Conservation (phyloP, 192 early-diverging fungal species). For the Mortierella claussenii region DNA sequence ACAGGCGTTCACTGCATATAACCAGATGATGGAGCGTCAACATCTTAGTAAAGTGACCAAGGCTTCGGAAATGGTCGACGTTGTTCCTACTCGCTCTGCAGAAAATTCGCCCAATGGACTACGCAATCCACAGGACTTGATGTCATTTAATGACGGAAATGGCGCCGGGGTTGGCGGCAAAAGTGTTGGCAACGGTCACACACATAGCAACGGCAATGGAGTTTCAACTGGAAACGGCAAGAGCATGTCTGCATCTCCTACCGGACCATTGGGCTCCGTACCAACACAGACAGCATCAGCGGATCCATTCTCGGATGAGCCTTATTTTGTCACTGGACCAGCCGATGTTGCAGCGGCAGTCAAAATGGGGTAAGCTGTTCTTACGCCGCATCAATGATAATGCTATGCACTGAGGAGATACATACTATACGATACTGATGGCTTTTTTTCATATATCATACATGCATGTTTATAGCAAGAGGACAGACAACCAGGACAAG, state of each 20-base stretch:
- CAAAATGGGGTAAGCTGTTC: slow-evolving; percentile 41
- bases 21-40: slow-evolving; percentile 66
- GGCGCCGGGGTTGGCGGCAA: slow-evolving; percentile 12
- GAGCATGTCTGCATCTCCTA: neutral
- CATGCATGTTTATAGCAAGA: slow-evolving; percentile 23
- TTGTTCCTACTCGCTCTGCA: slow-evolving; percentile 1
- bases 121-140: slow-evolving; percentile 20
- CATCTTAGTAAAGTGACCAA: slow-evolving; percentile 53
- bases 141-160: slow-evolving; percentile 17
- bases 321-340: slow-evolving; percentile 23
- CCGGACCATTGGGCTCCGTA: neutral
- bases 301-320: slow-evolving; percentile 40
- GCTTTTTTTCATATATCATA: neutral
- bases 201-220: slow-evolving; percentile 14
- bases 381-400: neutral
- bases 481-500: slow-evolving; percentile 49
- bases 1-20: slow-evolving; percentile 63
- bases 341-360: slow-evolving; percentile 36
- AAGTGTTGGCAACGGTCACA: neutral
- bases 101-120: neutral
- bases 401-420: neutral
- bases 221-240: slow-evolving; percentile 18
- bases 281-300: neutral
- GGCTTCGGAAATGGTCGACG: slow-evolving; percentile 45
- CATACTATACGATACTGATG: neutral